A percentile compares a stretch with the other conserved stretches of the same genome.
phyloP scores from a whole-genome alignment of 2,329 filamentous ascomycete genomes.

The Xylariaceae sp. region DNA sequence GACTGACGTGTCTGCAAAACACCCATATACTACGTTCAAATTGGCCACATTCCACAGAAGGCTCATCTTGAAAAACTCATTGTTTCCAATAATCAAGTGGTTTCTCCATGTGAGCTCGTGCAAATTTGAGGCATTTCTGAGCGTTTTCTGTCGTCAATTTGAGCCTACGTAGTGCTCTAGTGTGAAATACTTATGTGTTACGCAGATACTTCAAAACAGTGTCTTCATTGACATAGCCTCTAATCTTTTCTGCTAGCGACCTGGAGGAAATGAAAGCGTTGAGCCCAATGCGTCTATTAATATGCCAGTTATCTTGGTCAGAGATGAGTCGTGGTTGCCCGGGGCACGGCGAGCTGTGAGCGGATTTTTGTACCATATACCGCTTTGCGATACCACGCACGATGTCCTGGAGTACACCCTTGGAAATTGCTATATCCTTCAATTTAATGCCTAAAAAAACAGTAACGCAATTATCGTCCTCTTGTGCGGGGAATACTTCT shows the following conservation, averaged over 20 bases:
- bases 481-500: background rate
- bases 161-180: background rate
- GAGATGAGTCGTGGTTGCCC: background rate
- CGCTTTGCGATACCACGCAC: background rate
- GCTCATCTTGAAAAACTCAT: conserved; percentile 1
- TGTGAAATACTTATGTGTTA: background rate
- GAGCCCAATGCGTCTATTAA: background rate
- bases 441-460: background rate
- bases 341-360: background rate
- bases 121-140: background rate
- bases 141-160: conserved; percentile 1
- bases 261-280: background rate
- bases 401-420: background rate
- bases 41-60: background rate
- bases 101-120: background rate
- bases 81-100: background rate
- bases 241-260: background rate
- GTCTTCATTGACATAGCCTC: background rate
- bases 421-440: background rate
- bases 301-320: background rate
- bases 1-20: background rate
- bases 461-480: background rate
- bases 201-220: background rate
- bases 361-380: background rate
- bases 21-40: background rate